Percentiles rank a stretch among this genome's conserved stretches.
Conservation (phyloP, 2,329 filamentous ascomycete genomes). For the Trichoderma arundinaceum region DNA sequence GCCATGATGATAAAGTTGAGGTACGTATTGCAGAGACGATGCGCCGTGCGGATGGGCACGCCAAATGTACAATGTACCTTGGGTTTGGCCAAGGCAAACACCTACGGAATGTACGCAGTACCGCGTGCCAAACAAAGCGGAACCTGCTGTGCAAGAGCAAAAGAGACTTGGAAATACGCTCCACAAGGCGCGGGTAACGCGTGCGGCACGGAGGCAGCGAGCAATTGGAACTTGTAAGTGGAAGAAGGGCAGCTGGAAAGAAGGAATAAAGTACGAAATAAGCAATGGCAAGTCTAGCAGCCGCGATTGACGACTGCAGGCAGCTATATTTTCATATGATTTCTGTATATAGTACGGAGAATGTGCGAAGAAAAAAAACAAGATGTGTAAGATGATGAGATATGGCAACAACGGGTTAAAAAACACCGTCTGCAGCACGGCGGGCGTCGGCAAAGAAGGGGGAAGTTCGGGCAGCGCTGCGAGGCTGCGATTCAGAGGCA, state of each 20-base stretch:
- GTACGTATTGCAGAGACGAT: slow-evolving; percentile 16
- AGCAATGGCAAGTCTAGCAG: not conserved
- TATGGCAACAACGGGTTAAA: not conserved
- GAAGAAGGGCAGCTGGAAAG: not conserved
- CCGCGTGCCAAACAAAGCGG: slow-evolving; percentile 21
- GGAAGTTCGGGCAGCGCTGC: slow-evolving; percentile 26
- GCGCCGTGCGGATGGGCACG: slow-evolving; percentile 8
- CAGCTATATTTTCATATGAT: slow-evolving; percentile 8
- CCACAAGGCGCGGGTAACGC: slow-evolving; percentile 29
- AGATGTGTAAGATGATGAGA: slow-evolving; percentile 2
- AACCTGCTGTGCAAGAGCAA: slow-evolving; percentile 1
- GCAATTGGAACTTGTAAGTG: slow-evolving; percentile 17
- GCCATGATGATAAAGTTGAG: slow-evolving; percentile 37
- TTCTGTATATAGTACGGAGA: not conserved
- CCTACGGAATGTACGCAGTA: slow-evolving; percentile 23
- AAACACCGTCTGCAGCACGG: not conserved
- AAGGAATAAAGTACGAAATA: not conserved
- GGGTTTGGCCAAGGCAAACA: slow-evolving; percentile 2
- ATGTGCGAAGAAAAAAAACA: not conserved
- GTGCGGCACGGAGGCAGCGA: slow-evolving; percentile 11
- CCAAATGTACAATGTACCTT: slow-evolving; percentile 18
- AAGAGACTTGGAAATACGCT: slow-evolving; percentile 21
- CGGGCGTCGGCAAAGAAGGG: not conserved
- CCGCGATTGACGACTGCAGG: not conserved
- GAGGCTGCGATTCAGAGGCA: slow-evolving; percentile 32